Percentiles rank a stretch among this genome's conserved stretches.
Conservation (phyloP, 495 filamentous ascomycete species). For the Aspergillus diversus region DNA sequence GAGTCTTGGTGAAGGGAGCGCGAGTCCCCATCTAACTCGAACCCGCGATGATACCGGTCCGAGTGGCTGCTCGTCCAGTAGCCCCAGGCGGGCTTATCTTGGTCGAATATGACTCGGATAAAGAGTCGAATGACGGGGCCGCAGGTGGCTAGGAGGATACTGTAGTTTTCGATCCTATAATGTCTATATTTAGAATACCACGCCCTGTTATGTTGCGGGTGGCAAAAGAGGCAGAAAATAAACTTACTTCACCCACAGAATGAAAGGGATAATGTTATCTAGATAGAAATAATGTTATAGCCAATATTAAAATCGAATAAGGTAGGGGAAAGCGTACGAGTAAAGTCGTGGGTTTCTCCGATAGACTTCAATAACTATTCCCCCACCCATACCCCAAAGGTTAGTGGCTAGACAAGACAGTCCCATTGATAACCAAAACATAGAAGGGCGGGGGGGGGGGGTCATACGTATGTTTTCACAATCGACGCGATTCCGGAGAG, state of each 20-base stretch:
- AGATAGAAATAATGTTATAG: not conserved
- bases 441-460: not conserved
- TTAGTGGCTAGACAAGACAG: too few relatives aligned
- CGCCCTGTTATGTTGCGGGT: too few relatives aligned
- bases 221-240: not conserved
- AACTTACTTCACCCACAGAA: conserved; percentile 28
- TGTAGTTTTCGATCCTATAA: conserved; percentile 24
- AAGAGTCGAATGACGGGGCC: conserved; percentile 22
- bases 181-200: too few relatives aligned
- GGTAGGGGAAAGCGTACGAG: conserved; percentile 14
- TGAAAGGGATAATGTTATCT: conserved; percentile 25
- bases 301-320: not conserved
- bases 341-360: conserved; percentile 22
- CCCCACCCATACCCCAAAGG: too few relatives aligned
- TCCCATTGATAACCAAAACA: too few relatives aligned
- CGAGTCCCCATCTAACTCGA: conserved; percentile 1
- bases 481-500: conserved; percentile 27
- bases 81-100: not conserved
- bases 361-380: conserved; percentile 20
- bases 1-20: conserved; percentile 4
- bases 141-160: conserved; percentile 26
- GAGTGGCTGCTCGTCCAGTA: conserved; percentile 1
- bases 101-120: conserved; percentile 7
- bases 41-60: not conserved
- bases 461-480: conserved; percentile 25